phyloP scores from a whole-genome alignment of 805 yeast genomes.

The Candida andamanensis region DNA sequence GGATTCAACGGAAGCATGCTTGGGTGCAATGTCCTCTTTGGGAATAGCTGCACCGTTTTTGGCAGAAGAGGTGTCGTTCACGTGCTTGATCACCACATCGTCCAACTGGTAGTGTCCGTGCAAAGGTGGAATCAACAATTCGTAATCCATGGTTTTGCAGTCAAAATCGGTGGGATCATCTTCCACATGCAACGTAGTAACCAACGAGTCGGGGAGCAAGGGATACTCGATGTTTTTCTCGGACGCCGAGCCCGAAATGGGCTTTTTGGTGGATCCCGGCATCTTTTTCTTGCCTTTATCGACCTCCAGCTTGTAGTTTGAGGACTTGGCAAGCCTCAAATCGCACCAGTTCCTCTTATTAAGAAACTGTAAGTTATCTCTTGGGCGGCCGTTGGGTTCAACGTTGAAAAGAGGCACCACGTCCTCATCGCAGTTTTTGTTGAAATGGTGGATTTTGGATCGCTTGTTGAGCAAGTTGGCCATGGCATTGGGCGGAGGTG shows the following conservation, averaged over 20 bases:
- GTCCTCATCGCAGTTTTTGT: conserved; percentile 66
- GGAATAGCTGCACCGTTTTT: too few species aligned
- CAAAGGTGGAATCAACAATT: conserved; percentile 63
- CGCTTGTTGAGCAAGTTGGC: conserved; percentile 67
- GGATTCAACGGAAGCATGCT: not conserved
- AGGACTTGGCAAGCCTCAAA: conserved; percentile 44
- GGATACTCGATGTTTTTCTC: conserved; percentile 47
- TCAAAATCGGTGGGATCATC: conserved; percentile 43
- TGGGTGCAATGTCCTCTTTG: too few species aligned
- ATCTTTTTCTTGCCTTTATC: conserved; percentile 2
- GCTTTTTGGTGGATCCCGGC: conserved; percentile 9
- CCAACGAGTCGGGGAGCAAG: conserved; percentile 50
- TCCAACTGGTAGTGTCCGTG: conserved; percentile 28
- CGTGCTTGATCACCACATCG: conserved; percentile 28
- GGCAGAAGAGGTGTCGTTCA: conserved; percentile 4
- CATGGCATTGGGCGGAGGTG: conserved; percentile 90
- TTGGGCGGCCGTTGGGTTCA: conserved; percentile 49
- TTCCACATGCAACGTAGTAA: conserved; percentile 73
- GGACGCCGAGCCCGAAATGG: conserved; percentile 10
- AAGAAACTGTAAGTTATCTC: conserved; percentile 50
- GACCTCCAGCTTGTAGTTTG: conserved; percentile 15
- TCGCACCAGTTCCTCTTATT: conserved; percentile 73
- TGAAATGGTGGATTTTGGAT: conserved; percentile 64
- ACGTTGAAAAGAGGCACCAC: conserved; percentile 63
- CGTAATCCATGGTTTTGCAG: conserved; percentile 60